Percentiles rank a stretch among this genome's conserved stretches.
Conservation (phyloP, 169 alveolate species). For the Plasmodium yoelii region DNA sequence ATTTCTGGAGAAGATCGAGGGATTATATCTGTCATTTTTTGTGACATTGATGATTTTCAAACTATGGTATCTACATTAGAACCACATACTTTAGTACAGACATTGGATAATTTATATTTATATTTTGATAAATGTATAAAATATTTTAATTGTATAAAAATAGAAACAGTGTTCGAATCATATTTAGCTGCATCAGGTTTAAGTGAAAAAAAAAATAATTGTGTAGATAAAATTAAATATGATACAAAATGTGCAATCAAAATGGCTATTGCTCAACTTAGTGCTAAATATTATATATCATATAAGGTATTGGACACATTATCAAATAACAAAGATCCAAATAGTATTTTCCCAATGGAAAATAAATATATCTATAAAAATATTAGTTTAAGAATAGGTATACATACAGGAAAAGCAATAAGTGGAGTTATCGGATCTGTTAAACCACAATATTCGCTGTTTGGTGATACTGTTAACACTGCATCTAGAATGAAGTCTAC, state of each 20-base stretch:
- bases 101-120: slow-evolving; percentile 94
- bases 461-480: slow-evolving; percentile 99
- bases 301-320: slow-evolving; percentile 92
- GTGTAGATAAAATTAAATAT: slow-evolving; percentile 57
- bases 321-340: slow-evolving; percentile 91
- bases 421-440: slow-evolving; percentile 99
- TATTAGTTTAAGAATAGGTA: slow-evolving; percentile 93
- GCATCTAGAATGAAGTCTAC: slow-evolving; percentile 94
- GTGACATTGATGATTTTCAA: slow-evolving; percentile 98
- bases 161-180: slow-evolving; percentile 94
- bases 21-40: slow-evolving; percentile 95
- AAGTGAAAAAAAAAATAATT: slow-evolving; percentile 67
- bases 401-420: slow-evolving; percentile 96
- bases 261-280: slow-evolving; percentile 75
- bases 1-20: slow-evolving; percentile 92
- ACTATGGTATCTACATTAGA: slow-evolving; percentile 92
- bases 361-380: slow-evolving; percentile 72
- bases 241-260: slow-evolving; percentile 75
- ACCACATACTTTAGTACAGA: slow-evolving; percentile 93
- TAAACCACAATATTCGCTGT: slow-evolving; percentile 97
- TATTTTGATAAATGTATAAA: slow-evolving; percentile 96
- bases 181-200: slow-evolving; percentile 94
- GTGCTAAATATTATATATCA: slow-evolving; percentile 74
- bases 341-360: slow-evolving; percentile 68
- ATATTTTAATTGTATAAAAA: slow-evolving; percentile 91